Conservation (phyloP, 2,329 filamentous ascomycete genomes). For the Arthrobotrys pseudoclavata region DNA sequence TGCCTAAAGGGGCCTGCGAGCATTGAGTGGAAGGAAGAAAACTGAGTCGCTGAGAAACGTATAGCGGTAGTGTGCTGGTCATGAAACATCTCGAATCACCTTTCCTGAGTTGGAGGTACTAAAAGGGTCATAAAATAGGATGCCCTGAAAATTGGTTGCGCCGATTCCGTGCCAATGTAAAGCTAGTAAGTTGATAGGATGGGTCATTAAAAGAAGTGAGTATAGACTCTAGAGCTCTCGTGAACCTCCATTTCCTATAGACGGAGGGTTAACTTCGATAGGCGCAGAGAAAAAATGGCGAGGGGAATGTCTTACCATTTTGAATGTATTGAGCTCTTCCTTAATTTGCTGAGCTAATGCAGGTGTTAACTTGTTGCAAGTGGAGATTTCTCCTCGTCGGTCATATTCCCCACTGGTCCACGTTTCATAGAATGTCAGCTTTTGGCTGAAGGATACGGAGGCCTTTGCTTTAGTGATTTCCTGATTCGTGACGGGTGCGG, state of each 20-base stretch:
- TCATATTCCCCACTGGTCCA: conserved; percentile 98
- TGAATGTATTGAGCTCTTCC: conserved; percentile 98
- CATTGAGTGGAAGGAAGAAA: conserved; percentile 32
- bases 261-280: conserved; percentile 8
- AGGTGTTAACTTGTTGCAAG: conserved; percentile 95
- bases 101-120: conserved; percentile 27
- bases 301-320: conserved; percentile 80
- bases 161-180: conserved; percentile 61
- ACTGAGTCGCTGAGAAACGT: conserved; percentile 53
- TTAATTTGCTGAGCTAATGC: conserved; percentile 99
- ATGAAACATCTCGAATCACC: conserved; percentile 57
- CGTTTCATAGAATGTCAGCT: conserved; percentile 94
- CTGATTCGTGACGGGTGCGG: conserved; percentile 82
- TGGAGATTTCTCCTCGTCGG: conserved; percentile 93
- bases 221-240: conserved; percentile 98
- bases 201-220: conserved; percentile 93
- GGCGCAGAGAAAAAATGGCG: background rate
- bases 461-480: conserved; percentile 70
- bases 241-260: conserved; percentile 98
- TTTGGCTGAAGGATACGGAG: conserved; percentile 78
- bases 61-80: conserved; percentile 50
- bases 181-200: conserved; percentile 57
- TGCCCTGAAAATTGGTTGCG: conserved; percentile 61
- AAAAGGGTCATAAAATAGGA: conserved; percentile 58
- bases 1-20: conserved; percentile 29